Conservation (phyloP, 306 rosid species). For the Cicer arietinum region DNA sequence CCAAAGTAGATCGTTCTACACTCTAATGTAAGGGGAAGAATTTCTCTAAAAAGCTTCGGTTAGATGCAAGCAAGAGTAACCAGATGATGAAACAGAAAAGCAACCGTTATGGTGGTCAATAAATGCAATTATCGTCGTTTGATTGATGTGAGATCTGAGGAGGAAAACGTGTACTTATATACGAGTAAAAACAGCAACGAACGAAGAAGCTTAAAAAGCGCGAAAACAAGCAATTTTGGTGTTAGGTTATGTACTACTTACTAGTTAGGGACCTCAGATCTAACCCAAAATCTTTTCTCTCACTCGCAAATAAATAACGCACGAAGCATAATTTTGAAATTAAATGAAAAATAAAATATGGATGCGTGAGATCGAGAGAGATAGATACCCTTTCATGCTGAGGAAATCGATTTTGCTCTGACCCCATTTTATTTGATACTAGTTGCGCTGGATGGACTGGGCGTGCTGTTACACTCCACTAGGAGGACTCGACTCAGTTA, state of each 20-base stretch:
- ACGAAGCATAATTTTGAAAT: constrained; percentile 19
- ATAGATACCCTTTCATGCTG: constrained; percentile 79
- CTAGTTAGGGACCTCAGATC: constrained; percentile 58
- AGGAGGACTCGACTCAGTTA: constrained; percentile 7
- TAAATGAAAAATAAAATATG: constrained; percentile 11
- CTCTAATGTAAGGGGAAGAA: constrained; percentile 14
- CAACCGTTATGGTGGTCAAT: not conserved
- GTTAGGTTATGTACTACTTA: constrained; percentile 28
- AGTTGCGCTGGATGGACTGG: constrained; percentile 3
- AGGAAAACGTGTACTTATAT: not conserved
- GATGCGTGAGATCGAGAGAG: constrained; percentile 33
- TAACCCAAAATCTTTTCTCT: constrained; percentile 44
- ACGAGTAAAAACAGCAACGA: constrained; percentile 19
- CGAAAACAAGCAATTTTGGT: constrained; percentile 27
- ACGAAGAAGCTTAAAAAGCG: constrained; percentile 7
- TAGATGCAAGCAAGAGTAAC: not conserved
- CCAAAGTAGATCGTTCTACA: constrained; percentile 7
- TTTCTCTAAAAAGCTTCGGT: not conserved
- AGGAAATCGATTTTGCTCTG: constrained; percentile 92
- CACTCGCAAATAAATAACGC: constrained; percentile 10
- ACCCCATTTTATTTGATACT: constrained; percentile 62
- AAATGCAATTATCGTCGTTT: constrained; percentile 13
- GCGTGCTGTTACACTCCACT: constrained; percentile 26
- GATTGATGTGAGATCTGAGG: constrained; percentile 53
- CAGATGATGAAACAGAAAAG: constrained; percentile 5